Evolutionary conservation across 179 eudicot species (phyloP), one percentile per base, ranked within the genome.

Genomic region (Patellifolia procumbens): DNA sequence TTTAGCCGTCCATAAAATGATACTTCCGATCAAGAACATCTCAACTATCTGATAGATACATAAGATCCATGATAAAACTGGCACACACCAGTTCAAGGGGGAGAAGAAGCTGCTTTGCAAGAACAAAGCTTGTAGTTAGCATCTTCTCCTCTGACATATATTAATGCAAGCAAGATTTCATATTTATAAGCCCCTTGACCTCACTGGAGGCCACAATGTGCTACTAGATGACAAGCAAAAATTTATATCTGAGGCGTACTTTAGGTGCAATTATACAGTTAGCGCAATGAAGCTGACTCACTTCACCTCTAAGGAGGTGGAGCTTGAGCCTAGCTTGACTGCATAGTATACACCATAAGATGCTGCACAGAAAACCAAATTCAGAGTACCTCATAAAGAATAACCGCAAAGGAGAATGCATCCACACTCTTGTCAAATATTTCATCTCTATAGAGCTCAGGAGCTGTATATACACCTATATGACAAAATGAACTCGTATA

Each of bases 361-460:
- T 74, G 65, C 68, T 68, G 76, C 72, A 68, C 9, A 20, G 7
- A 19, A 19, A 28, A 37, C 35, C 31, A 43, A 11, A 52, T 51
- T 63, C n/a, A 12, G 37, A 34, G 15, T 90, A 95, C 99, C 99
- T 95, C 99, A 75, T 89, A 95, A 32, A 95, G 85, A 87, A 93
- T 90, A 64, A 95, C 68, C 55, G 90, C 97, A 32, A 91, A 95
- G 71, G 99, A 95, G 88, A 88, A 88, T 60, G 81, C 94, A 80
- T 95, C 99, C 79, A 89, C 95, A 68, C 90, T 88, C 86, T 89
- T 91, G 86, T 95, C 96, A 83, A 95, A 95, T 79, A 90, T 81
- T 76, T 93, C 97, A 72, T 87, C 87, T 64, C 70, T 91, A 77
- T 83, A 94, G 69, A 91, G 86, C 87, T 95, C 99, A 49, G 99